Evolutionary conservation across 768 basidiomycete genomes (phyloP).

Genomic region (Postia placenta): DNA sequence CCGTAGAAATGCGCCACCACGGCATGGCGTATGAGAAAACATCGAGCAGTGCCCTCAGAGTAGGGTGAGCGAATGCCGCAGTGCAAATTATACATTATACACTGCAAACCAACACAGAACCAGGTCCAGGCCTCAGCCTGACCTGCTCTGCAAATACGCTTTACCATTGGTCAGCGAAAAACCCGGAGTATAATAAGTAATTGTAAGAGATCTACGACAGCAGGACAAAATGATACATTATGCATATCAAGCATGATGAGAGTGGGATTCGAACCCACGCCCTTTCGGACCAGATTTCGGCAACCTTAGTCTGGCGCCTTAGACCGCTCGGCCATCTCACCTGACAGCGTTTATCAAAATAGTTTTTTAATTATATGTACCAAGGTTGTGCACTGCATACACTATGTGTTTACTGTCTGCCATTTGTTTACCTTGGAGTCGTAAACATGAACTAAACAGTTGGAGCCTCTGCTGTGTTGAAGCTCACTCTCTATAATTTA

Average conservation of each 20-base stretch:
- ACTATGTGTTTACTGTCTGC: background rate
- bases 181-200: no score
- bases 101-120: background rate
- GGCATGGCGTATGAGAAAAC: background rate
- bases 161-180: no score
- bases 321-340: constrained; percentile 84
- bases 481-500: background rate
- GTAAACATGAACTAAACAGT: no score
- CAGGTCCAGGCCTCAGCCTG: no score
- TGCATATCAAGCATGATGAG: constrained; percentile 23
- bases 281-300: constrained; percentile 36
- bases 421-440: no score
- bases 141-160: no score
- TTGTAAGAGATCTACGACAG: no score
- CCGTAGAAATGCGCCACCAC: background rate
- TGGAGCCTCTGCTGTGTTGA: no score
- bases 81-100: background rate
- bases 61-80: background rate
- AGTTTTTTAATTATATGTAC: background rate
- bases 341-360: constrained; percentile 1
- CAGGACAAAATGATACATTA: background rate
- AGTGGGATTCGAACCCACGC: constrained; percentile 49
- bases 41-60: background rate
- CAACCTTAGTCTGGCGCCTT: constrained; percentile 64
- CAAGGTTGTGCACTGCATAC: background rate